A percentile compares a stretch with the other conserved stretches of the same genome.
Evolutionary conservation across 306 rosid genomes (phyloP).

Genomic region (Dicorynia guianensis): DNA sequence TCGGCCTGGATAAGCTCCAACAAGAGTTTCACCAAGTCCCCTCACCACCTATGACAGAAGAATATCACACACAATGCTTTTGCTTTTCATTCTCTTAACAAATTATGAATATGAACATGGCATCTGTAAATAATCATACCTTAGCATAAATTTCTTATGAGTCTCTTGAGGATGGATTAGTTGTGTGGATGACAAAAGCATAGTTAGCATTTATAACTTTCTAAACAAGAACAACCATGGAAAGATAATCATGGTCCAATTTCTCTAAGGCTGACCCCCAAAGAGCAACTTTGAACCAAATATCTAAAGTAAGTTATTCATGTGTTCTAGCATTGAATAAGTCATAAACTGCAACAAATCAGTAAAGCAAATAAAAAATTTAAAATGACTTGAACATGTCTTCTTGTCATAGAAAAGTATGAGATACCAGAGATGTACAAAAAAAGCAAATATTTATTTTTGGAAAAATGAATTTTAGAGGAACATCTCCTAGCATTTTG

Average conservation of each 20-base stretch:
- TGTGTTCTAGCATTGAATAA: constrained; percentile 80
- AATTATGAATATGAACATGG: constrained; percentile 20
- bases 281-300: constrained; percentile 88
- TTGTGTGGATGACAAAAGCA: constrained; percentile 97
- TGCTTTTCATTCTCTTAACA: constrained; percentile 24
- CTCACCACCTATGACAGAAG: constrained; percentile 77
- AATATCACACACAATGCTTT: constrained; percentile 6
- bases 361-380: constrained; percentile 35
- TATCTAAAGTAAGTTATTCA: constrained; percentile 74
- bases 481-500: too few relatives aligned
- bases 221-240: constrained; percentile 99
- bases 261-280: constrained; percentile 82
- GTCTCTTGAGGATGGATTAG: constrained; percentile 96
- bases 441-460: not conserved
- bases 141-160: constrained; percentile 95
- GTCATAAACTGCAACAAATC: constrained; percentile 69
- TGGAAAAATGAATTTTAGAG: not conserved
- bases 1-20: constrained; percentile 99
- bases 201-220: constrained; percentile 95
- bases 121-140: constrained; percentile 59
- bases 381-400: constrained; percentile 12
- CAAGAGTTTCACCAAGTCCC: constrained; percentile 98
- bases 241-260: constrained; percentile 84
- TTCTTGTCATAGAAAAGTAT: not conserved
- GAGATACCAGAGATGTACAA: not conserved